A percentile compares a stretch with the other conserved stretches of the same genome.
phyloP scores from a whole-genome alignment of 2,329 filamentous ascomycete genomes.

The Achaetomium macrosporum region DNA sequence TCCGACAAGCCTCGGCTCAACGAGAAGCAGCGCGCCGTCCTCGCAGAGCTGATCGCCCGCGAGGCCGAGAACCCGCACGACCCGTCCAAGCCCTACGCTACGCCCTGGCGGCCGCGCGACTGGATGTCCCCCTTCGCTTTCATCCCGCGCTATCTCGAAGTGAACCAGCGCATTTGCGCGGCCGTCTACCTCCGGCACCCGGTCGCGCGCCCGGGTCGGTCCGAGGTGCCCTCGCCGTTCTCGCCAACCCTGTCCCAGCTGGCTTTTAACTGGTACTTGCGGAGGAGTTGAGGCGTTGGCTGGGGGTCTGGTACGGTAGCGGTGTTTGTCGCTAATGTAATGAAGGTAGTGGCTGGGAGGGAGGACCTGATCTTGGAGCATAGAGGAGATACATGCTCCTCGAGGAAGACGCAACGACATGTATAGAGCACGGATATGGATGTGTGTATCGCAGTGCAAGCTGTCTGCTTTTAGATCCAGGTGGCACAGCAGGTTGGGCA shows the following conservation, averaged over 20 bases:
- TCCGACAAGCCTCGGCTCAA: not conserved
- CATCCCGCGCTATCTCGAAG: conserved; percentile 90
- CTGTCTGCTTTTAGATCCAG: too few relatives aligned
- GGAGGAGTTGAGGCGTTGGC: conserved; percentile 57
- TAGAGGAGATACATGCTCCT: too few relatives aligned
- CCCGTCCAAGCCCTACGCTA: conserved; percentile 73
- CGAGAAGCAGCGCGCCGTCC: conserved; percentile 39
- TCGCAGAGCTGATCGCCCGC: conserved; percentile 53
- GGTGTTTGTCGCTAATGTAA: too few relatives aligned
- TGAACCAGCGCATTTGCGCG: conserved; percentile 94
- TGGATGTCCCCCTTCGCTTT: conserved; percentile 93
- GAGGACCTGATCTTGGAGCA: too few relatives aligned
- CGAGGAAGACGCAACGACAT: too few relatives aligned
- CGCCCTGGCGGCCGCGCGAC: conserved; percentile 80
- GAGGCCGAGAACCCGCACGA: conserved; percentile 74
- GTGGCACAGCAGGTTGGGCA: too few relatives aligned
- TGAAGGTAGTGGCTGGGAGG: too few relatives aligned
- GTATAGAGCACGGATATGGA: too few relatives aligned
- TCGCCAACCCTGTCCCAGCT: conserved; percentile 63
- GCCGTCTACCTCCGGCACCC: conserved; percentile 94
- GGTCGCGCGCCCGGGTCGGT: conserved; percentile 72
- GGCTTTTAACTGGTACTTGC: conserved; percentile 91
- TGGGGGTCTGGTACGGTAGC: not conserved
- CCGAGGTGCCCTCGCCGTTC: conserved; percentile 84
- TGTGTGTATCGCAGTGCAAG: too few relatives aligned